Conservation (phyloP, 1,284 basidiomycete genomes). For the Coniferiporia weirii region DNA sequence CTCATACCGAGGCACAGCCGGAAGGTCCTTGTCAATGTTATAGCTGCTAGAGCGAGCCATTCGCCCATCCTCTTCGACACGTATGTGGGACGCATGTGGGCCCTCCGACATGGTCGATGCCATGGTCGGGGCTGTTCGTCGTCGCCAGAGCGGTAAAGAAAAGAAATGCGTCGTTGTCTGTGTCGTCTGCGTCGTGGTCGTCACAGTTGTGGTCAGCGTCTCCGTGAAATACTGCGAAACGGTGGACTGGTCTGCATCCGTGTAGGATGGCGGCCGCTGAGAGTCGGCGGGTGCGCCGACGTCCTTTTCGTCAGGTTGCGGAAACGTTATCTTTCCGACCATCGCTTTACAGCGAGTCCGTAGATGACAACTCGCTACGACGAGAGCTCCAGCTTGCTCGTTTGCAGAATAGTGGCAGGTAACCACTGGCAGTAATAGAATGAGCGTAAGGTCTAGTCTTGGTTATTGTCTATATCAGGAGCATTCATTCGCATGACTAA, state of each 20-base stretch:
- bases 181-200: constrained; percentile 45
- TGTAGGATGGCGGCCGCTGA: constrained; percentile 38
- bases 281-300: background rate
- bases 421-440: background rate
- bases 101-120: constrained; percentile 21
- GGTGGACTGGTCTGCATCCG: constrained; percentile 26
- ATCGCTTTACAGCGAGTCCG: constrained; percentile 21
- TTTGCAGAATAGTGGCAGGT: background rate
- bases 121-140: constrained; percentile 34
- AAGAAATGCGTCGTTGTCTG: constrained; percentile 57
- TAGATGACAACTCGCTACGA: background rate
- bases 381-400: constrained; percentile 9
- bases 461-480: background rate
- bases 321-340: constrained; percentile 23
- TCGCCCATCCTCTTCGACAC: constrained; percentile 28
- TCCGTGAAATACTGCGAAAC: constrained; percentile 35
- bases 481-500: background rate
- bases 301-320: background rate
- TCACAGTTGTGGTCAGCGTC: constrained; percentile 46
- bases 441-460: background rate
- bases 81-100: constrained; percentile 23
- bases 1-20: constrained; percentile 48
- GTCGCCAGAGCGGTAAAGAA: constrained; percentile 60
- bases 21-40: constrained; percentile 58
- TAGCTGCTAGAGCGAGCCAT: constrained; percentile 19